A percentile compares a stretch with the other conserved stretches of the same genome.
Evolutionary conservation across 176 grass and related monocot species (phyloP).

Genomic region (Hordeum vulgare): DNA sequence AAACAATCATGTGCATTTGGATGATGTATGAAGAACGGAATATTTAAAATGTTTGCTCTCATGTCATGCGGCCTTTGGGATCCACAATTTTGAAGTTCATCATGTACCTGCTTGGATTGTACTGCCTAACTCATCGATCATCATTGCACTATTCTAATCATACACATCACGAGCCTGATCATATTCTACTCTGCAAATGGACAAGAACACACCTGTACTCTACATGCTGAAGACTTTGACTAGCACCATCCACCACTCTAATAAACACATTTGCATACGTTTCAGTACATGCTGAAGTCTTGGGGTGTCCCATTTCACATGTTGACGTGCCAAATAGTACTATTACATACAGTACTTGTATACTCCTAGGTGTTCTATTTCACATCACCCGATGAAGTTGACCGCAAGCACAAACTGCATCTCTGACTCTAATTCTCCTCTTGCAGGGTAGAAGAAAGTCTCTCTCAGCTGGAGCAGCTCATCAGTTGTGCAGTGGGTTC

Average conservation of each 20-base stretch:
- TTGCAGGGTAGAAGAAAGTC: background rate
- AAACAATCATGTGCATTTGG: constrained; percentile 11
- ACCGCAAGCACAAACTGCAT: background rate
- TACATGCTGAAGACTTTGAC: constrained; percentile 3
- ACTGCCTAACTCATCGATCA: constrained; percentile 15
- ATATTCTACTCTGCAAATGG: constrained; percentile 24
- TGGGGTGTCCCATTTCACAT: background rate
- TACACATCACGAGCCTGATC: constrained; percentile 12
- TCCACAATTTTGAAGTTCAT: constrained; percentile 11
- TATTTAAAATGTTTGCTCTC: constrained; percentile 21
- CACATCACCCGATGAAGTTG: background rate
- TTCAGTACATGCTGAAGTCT: no score
- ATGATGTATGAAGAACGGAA: constrained; percentile 13
- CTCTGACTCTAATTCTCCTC: background rate
- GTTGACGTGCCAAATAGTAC: background rate
- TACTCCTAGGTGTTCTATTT: background rate
- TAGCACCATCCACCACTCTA: background rate
- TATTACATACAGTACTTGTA: background rate
- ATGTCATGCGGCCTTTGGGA: constrained; percentile 21
- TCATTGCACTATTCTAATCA: constrained; percentile 6
- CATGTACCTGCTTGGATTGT: constrained; percentile 12
- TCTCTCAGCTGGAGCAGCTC: constrained; percentile 13
- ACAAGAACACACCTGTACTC: constrained; percentile 4
- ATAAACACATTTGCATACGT: background rate
- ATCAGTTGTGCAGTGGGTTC: constrained; percentile 90